Evolutionary conservation across 768 basidiomycete genomes (phyloP), one percentile per base, ranked within the genome.

Genomic region (Pulveroboletus sp.): DNA sequence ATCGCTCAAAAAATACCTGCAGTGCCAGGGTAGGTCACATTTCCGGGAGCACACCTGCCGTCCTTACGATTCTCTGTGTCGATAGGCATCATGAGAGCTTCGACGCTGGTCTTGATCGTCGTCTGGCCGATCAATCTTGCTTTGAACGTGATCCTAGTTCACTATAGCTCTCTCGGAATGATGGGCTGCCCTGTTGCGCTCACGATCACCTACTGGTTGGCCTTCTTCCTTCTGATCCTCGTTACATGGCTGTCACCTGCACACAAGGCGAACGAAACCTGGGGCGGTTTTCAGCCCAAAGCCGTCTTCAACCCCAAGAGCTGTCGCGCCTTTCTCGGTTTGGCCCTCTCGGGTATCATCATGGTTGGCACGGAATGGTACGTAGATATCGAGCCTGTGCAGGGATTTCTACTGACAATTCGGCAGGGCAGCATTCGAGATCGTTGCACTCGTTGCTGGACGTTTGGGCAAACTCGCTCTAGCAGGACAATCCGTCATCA

Each of bases 361-460:
- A 88, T 88, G 86, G 78, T 88, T 24, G 85, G 84, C 19, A 87
- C 86, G 4, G 88, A 90, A 71, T 90, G 87, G 87, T 87, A 59
- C 45, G 74, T 45, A 50, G 6, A 16, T 24, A 3, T 27, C 33
- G 29, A 45, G 21, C 24, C 25, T 29, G 14, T 17, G 2, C 12
- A 4, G 40, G 13, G 29, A 6, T 12, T 31, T 11, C 21, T 8
- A 40, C 31, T 27, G n/a, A 49, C 36, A 36, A 51, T 39, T 3
- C 25, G 37, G 49, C 34, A 87, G 87, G 87, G 84, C 83, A 37
- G 84, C 87, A 1, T 90, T 90, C 55, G 88, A 90, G 60, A 87
- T 90, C 33, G 87, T 90, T 11, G 85, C 88, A 5, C 69, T 90
- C 20, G 84, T 85, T 16, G 88, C 88, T 4, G 88, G 86, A 5